Percentiles rank a stretch among this genome's conserved stretches.
Evolutionary conservation across 805 yeast genomes (phyloP).

Genomic region (Huiozyma sinensis): DNA sequence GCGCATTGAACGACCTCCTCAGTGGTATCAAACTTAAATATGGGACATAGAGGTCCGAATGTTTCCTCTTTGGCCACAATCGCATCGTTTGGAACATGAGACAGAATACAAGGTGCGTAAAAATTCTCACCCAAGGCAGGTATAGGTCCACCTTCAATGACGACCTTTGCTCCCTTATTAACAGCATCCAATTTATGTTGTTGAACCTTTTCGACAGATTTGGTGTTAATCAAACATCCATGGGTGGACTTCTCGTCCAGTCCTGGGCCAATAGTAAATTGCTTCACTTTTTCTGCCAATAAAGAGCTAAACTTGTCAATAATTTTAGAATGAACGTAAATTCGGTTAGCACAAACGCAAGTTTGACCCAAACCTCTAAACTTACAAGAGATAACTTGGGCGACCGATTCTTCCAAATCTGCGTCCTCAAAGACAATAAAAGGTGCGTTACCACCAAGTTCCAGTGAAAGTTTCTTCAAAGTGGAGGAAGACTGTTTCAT

Average conservation of each 20-base stretch:
- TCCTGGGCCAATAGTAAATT: constrained; percentile 48
- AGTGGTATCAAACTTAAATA: constrained; percentile 41
- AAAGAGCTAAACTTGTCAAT: constrained; percentile 38
- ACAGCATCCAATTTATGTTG: constrained; percentile 45
- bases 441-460: constrained; percentile 62
- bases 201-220: constrained; percentile 43
- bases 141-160: constrained; percentile 42
- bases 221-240: constrained; percentile 45
- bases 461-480: constrained; percentile 50
- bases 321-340: constrained; percentile 43
- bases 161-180: constrained; percentile 41
- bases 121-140: constrained; percentile 41
- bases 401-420: constrained; percentile 45
- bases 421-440: constrained; percentile 52
- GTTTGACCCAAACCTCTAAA: constrained; percentile 57
- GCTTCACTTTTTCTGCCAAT: constrained; percentile 35
- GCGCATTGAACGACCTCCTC: constrained; percentile 45
- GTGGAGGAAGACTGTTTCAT: constrained; percentile 49
- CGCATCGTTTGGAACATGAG: constrained; percentile 41
- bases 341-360: constrained; percentile 52
- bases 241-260: constrained; percentile 41
- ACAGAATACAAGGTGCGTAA: constrained; percentile 44
- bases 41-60: constrained; percentile 55
- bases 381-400: constrained; percentile 41
- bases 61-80: constrained; percentile 47